Evolutionary conservation across 495 filamentous ascomycete species (phyloP).

Genomic region (Aspergillus haitiensis): DNA sequence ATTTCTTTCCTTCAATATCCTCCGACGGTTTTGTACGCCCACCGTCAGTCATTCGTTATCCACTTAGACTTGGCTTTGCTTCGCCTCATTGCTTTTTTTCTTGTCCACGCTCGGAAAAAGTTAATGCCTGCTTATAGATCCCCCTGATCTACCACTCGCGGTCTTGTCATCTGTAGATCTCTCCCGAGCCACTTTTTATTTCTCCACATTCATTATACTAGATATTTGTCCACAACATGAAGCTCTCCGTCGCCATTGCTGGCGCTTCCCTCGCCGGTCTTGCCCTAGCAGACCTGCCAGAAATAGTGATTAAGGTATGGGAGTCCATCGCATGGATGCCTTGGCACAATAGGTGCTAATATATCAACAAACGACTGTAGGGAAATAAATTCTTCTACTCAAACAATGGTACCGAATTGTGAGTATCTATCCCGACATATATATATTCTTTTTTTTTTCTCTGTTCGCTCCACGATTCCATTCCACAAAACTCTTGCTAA

Average conservation of each 20-base stretch:
- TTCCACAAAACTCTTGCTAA: background rate
- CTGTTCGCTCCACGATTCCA: background rate
- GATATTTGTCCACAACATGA: conserved; percentile 35
- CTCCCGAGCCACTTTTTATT: conserved; percentile 4
- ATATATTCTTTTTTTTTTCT: background rate
- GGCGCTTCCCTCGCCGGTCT: conserved; percentile 53
- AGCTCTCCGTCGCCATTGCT: conserved; percentile 46
- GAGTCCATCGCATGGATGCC: background rate
- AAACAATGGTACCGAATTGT: conserved; percentile 80
- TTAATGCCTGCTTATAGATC: conserved; percentile 10
- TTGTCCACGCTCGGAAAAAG: conserved; percentile 8
- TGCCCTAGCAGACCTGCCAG: conserved; percentile 60
- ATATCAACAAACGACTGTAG: conserved; percentile 30
- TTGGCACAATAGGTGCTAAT: background rate
- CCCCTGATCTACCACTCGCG: conserved; percentile 7
- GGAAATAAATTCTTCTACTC: conserved; percentile 77
- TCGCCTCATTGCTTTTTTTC: conserved; percentile 7
- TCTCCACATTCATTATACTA: conserved; percentile 15
- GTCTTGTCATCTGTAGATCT: conserved; percentile 18
- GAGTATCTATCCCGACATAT: conserved; percentile 26
- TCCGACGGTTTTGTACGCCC: conserved; percentile 22
- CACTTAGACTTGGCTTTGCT: conserved; percentile 1
- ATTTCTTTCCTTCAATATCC: conserved; percentile 17
- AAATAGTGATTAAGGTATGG: conserved; percentile 50
- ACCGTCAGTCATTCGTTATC: conserved; percentile 32